Conservation (phyloP, 2,329 filamentous ascomycete species). For the Grosmannia clavigera region DNA sequence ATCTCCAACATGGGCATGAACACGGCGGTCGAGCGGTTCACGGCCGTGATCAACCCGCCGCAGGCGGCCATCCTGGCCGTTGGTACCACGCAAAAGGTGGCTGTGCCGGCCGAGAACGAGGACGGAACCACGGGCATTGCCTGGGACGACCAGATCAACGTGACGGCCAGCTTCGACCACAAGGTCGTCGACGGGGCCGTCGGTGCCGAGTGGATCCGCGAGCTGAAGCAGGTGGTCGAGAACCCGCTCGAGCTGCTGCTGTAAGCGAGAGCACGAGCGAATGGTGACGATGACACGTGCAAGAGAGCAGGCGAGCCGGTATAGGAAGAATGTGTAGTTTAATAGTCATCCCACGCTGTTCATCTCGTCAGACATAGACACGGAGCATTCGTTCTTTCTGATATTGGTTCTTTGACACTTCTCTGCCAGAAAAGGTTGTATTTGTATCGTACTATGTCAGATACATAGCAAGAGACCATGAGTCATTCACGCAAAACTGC, state of each 20-base stretch:
- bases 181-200: slow-evolving; percentile 96
- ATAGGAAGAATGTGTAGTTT: neutral
- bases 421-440: neutral
- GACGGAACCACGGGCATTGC: slow-evolving; percentile 63
- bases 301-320: too few relatives aligned
- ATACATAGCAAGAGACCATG: too few relatives aligned
- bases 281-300: neutral
- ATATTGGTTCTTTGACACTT: neutral
- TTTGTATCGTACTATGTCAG: too few relatives aligned
- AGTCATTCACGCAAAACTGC: too few relatives aligned
- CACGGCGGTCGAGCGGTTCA: slow-evolving; percentile 88
- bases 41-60: slow-evolving; percentile 96
- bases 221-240: slow-evolving; percentile 95
- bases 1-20: slow-evolving; percentile 99
- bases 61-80: slow-evolving; percentile 93
- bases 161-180: slow-evolving; percentile 96
- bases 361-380: neutral
- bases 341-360: neutral
- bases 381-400: too few relatives aligned
- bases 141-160: slow-evolving; percentile 94
- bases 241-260: slow-evolving; percentile 92
- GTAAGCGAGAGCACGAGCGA: slow-evolving; percentile 34
- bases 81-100: slow-evolving; percentile 90
- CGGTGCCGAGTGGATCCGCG: slow-evolving; percentile 90
- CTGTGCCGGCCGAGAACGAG: slow-evolving; percentile 72